These are phyloP conservation scores for Sarcodon aspratus DNA, from an alignment of 768 basidiomycete genomes.

Conservation along the genomic window DNA sequence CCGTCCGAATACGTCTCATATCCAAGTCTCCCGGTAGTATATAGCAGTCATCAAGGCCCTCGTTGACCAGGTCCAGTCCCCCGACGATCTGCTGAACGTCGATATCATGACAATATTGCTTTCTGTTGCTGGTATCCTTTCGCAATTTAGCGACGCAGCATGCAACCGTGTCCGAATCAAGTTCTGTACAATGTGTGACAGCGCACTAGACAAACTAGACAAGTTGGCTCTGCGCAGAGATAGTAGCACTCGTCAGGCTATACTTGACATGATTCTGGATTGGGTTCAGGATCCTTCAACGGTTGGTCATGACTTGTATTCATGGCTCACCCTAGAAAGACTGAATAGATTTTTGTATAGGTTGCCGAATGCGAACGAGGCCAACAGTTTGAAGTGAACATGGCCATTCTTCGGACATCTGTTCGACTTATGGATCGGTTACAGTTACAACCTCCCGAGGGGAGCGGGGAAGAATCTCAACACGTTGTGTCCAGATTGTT, in stretches of 20 bases:
- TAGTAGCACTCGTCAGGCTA: constrained; percentile 49
- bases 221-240: constrained; percentile 58
- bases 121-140: constrained; percentile 44
- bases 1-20: background rate
- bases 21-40: constrained; percentile 31
- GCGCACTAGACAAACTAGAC: constrained; percentile 51
- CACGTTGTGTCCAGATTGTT: constrained; percentile 73
- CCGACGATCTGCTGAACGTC: constrained; percentile 50
- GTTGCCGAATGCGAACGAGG: constrained; percentile 25
- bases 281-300: constrained; percentile 54
- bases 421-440: constrained; percentile 71
- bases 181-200: constrained; percentile 65
- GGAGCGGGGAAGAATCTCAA: constrained; percentile 46
- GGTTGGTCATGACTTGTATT: constrained; percentile 25
- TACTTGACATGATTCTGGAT: constrained; percentile 67
- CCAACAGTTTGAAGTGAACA: constrained; percentile 55
- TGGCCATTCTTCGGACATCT: constrained; percentile 59
- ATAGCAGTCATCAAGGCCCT: constrained; percentile 67
- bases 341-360: constrained; percentile 12
- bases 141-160: constrained; percentile 41
- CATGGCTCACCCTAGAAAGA: background rate
- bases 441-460: constrained; percentile 49
- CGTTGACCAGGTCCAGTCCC: constrained; percentile 56
- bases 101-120: constrained; percentile 51
- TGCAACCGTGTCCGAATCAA: constrained; percentile 61